phyloP scores from a whole-genome alignment of 2,329 filamentous ascomycete species.

The Elsinoe ampelina region DNA sequence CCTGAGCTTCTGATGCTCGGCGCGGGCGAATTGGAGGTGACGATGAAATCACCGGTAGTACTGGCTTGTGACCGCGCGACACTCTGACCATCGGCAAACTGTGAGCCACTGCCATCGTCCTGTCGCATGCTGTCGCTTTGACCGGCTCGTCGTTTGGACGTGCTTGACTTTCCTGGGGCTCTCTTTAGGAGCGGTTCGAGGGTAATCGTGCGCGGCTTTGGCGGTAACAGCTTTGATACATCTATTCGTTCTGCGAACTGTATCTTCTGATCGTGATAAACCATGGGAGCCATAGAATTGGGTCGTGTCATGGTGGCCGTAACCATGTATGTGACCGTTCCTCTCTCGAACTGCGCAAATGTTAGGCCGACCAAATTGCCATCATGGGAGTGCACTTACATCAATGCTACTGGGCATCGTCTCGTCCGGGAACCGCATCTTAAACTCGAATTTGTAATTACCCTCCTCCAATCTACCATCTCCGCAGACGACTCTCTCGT shows the following conservation, averaged over 20 bases:
- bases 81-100: slow-evolving; percentile 16
- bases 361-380: background rate
- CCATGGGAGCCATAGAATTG: slow-evolving; percentile 71
- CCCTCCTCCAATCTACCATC: slow-evolving; percentile 66
- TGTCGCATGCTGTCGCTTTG: slow-evolving; percentile 11
- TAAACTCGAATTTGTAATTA: slow-evolving; percentile 70
- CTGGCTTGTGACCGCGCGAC: slow-evolving; percentile 23
- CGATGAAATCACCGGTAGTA: slow-evolving; percentile 22
- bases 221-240: slow-evolving; percentile 62
- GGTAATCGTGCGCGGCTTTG: slow-evolving; percentile 73
- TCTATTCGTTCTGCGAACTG: slow-evolving; percentile 75
- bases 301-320: slow-evolving; percentile 84
- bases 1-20: slow-evolving; percentile 41
- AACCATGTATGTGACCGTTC: slow-evolving; percentile 83
- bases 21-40: slow-evolving; percentile 34
- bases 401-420: slow-evolving; percentile 86
- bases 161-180: slow-evolving; percentile 27
- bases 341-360: slow-evolving; percentile 74
- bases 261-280: slow-evolving; percentile 72
- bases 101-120: slow-evolving; percentile 12
- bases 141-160: background rate
- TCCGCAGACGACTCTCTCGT: slow-evolving; percentile 70
- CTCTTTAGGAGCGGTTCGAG: slow-evolving; percentile 71
- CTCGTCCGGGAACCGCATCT: slow-evolving; percentile 59
- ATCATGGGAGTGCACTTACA: slow-evolving; percentile 46